Evolutionary conservation across 2,329 filamentous ascomycete genomes (phyloP), one percentile per base, ranked within the genome.

Genomic region (Diplodia intermedia): DNA sequence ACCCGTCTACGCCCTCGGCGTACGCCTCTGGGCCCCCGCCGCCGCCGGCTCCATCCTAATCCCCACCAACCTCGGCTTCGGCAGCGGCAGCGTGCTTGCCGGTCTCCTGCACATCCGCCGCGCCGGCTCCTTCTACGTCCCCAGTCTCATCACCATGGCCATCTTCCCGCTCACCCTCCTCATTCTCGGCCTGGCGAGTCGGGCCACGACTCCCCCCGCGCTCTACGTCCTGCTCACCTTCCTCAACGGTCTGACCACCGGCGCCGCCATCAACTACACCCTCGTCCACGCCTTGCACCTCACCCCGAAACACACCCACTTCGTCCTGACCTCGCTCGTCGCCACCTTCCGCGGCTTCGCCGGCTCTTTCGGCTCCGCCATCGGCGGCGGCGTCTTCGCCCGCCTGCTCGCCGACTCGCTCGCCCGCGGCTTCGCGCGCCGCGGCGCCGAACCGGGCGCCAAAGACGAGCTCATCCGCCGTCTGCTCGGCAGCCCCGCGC

Each of bases 331-430:
- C 0, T 90, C 91, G 14, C 82, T 97, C 52, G 79, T 94, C 4
- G 88, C 90, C 33, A 96, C 92, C 0, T 94, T 94, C 79, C 86
- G 93, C 4, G 91, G 91, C 5, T 94, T 95, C 71, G 91, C 91
- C 0, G 91, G 91, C 15, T 91, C 88, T 63, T 95, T 96, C 72
- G 92, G 92, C 2, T 90, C 90, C 1, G 88, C 92, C 0, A 90
- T 94, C 57, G 91, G 91, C 2, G 92, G 92, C 2, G 92, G 92
- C 0, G 82, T 91, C 65, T 94, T 94, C 75, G 83, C 86, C 50
- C 85, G 91, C 5, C 82, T 87, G 1, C 78, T 94, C 38, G 82
- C 84, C 55, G 78, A 72, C 2, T 81, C 82, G 0, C 81, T 94
- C 1, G 81, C 83, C n/a, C 73, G 78, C 0, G 86, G 88, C 0